Evolutionary conservation across 495 filamentous ascomycete genomes (phyloP), one percentile per base, ranked within the genome.

Genomic region (Penicillium robsamsonii): DNA sequence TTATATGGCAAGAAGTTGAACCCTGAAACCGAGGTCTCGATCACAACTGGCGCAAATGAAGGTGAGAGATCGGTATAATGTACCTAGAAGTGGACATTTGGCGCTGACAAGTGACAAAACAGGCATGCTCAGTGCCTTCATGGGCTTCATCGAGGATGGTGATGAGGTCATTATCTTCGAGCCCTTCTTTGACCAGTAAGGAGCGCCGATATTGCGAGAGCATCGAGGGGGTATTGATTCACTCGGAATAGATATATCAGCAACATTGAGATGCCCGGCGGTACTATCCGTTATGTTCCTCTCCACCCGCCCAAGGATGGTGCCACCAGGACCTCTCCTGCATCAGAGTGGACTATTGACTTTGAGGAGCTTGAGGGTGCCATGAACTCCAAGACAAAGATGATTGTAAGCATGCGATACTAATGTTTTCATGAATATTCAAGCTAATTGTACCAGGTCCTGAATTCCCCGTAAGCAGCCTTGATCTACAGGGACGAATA

Each of bases 111-210:
- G 4, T 6, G 15, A 38, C 7, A 6, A 25, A 13, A 22, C 9
- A 63, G 61, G 61, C 49, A 97, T 96, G 88, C 81, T 98, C 38
- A 90, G 87, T 63, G 94, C 94, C 2, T 97, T 98, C 68, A 97
- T 98, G 94, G 94, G 80, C 6, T 97, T 98, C 62, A 86, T 98
- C 55, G 94, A 98, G 72, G 81, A 81, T 1, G 94, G 90, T 5
- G 94, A 98, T 64, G 94, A 98, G 71, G 95, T 97, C 48, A 96
- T 98, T 41, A 83, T 98, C 50, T 96, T 98, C 73, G 94, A 98
- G 77, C 94, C 94, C 7, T 98, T 96, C 77, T 98, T 97, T 66
- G 94, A 98, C 74, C 94, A 98, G 85, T 92, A 77, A 67, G 84
- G 69, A 46, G 20, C n/a, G 5, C 27, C 11, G 9, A 29, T 5